Base-by-base conservation (phyloP, 1,284 basidiomycete genomes). In the Gomphus sp. region DNA sequence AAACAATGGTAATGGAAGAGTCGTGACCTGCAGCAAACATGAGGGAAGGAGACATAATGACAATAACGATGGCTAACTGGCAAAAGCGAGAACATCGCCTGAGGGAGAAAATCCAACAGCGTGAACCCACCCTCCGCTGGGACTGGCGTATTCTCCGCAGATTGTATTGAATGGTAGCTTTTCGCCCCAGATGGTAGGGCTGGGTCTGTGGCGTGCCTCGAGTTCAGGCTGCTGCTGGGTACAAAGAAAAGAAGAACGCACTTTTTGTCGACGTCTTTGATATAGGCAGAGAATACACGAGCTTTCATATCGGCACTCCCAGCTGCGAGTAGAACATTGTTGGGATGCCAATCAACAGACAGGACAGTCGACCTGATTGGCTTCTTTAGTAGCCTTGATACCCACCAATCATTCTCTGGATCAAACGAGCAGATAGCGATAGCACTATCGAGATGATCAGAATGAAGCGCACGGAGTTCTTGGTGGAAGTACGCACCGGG, bases 331-430 rank as follows among this genome's bases (percentile, higher is more conserved):
- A 99, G 79, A 10, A 99, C 92, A 68, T 93, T 94, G 76, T 96
- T 99, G 44, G 96, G 94, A 71, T 99, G 96, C 96, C 96, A 96
- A 67, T 98, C 96, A 66, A 99, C 75, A 10, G 88, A 85, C 33
- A 98, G 80, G 7, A 99, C 95, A 0, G 97, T 99, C 12, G 90
- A 92, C 63, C 91, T 76, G 61, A 97, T 85, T 12, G 97, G 97
- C 73, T 98, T 98, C 85, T 99, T 99, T 73, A 99, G 78, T 67
- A 93, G 90, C 72, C 93, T 94, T 22, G 95, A 89, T 2, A 98
- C 93, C 97, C 97, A 99, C 97, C 97, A 99, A 72, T 99, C 92
- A 75, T 93, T 96, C 75, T 98, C 94, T 28, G 90, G 80, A 70
- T 98, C 94, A 69, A 96, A 98, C 16, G 91, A 94, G 71, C 94